Evolutionary conservation across 345 rosid species (phyloP), one percentile per base, ranked within the genome.

Genomic region (Pseudoturritis turrita): DNA sequence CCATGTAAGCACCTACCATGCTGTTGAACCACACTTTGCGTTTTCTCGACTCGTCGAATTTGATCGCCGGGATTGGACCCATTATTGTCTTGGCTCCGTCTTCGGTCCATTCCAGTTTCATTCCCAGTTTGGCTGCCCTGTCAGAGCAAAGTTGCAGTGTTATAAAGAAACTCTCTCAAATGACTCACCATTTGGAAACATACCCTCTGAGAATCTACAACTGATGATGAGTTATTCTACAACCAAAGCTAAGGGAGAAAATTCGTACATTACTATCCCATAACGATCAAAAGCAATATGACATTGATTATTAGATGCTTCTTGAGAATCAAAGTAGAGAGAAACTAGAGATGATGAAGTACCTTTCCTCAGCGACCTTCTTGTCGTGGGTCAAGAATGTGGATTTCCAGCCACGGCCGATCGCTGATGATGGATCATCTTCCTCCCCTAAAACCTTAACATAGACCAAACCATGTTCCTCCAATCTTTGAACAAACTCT

Each of bases 401-500:
- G 0, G 97, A 93, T 77, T 93, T 93, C 98, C 98, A 93, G 0
- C 97, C 94, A 4, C 98, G 92, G 31, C 98, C 98, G 57, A 90
- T 89, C 2, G 96, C 89, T 6, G 98, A 90, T 0, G 96, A 84
- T 7, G 92, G 92, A 61, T 93, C 89, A 40, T 90, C 94, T 4
- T 76, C 89, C 65, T 91, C 98, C 8, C 90, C 91, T 39, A 90
- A 68, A 14, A 94, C 84, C 58, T 91, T 80, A 6, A 77, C 83
- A 31, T 91, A 94, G 10, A 91, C 39, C 78, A 94, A 68, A 10
- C 95, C 98, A 58, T 88, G 86, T 33, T 81, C 81, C 80, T 94
- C 96, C 47, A 94, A 71, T 58, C 74, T 69, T 15, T 39, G 75
- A 28, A 94, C 96, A 46, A 94, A 94, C 15, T 85, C 89, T 0